These are phyloP conservation scores for Podosphaera fusca DNA, from an alignment of 2,329 filamentous ascomycete genomes.

Conservation along the genomic window DNA sequence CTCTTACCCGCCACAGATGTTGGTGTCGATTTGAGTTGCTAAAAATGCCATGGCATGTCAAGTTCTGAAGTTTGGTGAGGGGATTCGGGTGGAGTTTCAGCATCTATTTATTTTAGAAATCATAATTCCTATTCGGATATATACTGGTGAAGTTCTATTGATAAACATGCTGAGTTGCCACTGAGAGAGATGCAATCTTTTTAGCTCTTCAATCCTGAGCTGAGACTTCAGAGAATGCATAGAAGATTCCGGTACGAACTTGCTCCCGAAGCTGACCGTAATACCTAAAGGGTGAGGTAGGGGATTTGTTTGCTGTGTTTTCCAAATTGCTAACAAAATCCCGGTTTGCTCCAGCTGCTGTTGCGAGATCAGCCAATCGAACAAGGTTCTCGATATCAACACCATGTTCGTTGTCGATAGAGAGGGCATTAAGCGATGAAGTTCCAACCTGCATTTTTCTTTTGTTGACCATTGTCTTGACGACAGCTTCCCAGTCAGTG, in stretches of 20 bases:
- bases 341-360: not conserved
- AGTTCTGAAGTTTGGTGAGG: too few species aligned
- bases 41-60: too few species aligned
- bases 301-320: not conserved
- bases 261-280: not conserved
- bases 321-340: not conserved
- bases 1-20: too few species aligned
- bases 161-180: too few species aligned
- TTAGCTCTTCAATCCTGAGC: not conserved
- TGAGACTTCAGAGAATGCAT: not conserved
- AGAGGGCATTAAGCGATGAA: not conserved
- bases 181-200: too few species aligned
- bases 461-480: slow-evolving; percentile 11
- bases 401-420: not conserved
- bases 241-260: not conserved
- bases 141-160: too few species aligned
- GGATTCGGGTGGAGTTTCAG: too few species aligned
- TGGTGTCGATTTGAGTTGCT: too few species aligned
- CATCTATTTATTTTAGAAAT: too few species aligned
- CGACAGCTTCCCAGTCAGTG: slow-evolving; percentile 32
- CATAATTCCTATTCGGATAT: too few species aligned
- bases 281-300: not conserved
- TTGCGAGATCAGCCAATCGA: not conserved
- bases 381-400: slow-evolving; percentile 1
- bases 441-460: not conserved